These are phyloP conservation scores for Stentor coeruleus DNA, from an alignment of 73 alveolate species.

Conservation along the genomic window DNA sequence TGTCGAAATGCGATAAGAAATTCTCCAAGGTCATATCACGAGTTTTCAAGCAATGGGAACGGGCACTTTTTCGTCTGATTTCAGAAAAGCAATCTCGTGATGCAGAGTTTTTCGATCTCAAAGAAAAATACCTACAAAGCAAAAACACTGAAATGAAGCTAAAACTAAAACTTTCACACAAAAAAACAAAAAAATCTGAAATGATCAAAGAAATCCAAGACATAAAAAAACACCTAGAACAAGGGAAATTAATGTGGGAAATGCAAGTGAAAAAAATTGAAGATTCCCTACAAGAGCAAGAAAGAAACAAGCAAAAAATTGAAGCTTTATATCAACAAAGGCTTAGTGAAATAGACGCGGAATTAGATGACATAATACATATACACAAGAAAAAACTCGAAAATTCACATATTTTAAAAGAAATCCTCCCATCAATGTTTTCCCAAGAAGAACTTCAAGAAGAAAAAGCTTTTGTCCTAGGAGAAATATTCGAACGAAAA, in stretches of 20 bases:
- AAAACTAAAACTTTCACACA: no score
- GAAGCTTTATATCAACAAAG: neutral
- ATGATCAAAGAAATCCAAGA: no score
- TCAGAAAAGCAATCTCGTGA: no score
- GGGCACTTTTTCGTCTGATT: no score
- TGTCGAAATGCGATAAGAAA: no score
- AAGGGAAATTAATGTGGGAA: neutral
- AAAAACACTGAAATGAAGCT: no score
- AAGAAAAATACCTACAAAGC: no score
- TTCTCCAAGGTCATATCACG: no score
- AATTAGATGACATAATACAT: neutral
- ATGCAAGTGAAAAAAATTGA: neutral
- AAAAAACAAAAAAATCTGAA: no score
- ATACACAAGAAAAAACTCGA: neutral
- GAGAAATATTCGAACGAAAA: neutral
- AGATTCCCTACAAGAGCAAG: neutral
- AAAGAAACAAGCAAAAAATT: neutral
- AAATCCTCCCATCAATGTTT: neutral
- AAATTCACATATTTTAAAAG: neutral
- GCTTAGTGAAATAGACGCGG: neutral
- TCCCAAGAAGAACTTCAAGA: conserved; percentile 17
- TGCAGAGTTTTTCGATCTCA: no score
- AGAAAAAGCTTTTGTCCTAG: neutral
- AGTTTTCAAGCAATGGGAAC: no score
- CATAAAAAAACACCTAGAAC: neutral